Conservation (phyloP, 78 protist genomes). For the Monocercomonoides exilis region DNA sequence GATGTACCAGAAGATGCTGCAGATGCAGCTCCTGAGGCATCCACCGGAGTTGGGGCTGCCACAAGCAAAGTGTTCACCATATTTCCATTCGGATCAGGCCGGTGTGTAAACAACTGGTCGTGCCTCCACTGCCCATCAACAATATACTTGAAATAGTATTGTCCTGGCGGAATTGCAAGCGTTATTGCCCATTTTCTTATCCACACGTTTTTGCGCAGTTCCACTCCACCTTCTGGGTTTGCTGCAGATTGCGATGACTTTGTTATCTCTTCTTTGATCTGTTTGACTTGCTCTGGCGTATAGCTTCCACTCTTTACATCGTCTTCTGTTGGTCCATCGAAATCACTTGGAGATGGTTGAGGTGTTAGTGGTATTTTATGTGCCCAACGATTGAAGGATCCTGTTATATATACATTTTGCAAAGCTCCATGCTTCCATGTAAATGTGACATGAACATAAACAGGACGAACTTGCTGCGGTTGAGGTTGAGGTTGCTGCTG, state of each 20-base stretch:
- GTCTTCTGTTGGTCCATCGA: neutral
- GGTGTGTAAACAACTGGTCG: neutral
- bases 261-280: neutral
- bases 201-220: neutral
- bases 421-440: neutral
- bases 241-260: neutral
- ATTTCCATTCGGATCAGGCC: slow-evolving; percentile 11
- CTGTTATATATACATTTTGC: neutral
- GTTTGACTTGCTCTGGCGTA: neutral
- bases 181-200: neutral
- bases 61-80: neutral
- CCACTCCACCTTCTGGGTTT: neutral
- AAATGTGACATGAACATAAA: neutral
- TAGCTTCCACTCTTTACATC: neutral
- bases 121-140: slow-evolving; percentile 25
- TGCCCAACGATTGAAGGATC: neutral
- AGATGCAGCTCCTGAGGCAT: too few species aligned
- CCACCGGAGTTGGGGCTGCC: too few species aligned
- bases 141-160: slow-evolving; percentile 11
- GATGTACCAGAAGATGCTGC: too few species aligned
- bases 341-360: neutral
- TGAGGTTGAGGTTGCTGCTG: too few species aligned
- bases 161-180: slow-evolving; percentile 1
- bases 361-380: neutral
- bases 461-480: too few species aligned